Evolutionary conservation across 2,329 filamentous ascomycete species (phyloP), one percentile per base, ranked within the genome.

Genomic region (Penicillium oxalicum): DNA sequence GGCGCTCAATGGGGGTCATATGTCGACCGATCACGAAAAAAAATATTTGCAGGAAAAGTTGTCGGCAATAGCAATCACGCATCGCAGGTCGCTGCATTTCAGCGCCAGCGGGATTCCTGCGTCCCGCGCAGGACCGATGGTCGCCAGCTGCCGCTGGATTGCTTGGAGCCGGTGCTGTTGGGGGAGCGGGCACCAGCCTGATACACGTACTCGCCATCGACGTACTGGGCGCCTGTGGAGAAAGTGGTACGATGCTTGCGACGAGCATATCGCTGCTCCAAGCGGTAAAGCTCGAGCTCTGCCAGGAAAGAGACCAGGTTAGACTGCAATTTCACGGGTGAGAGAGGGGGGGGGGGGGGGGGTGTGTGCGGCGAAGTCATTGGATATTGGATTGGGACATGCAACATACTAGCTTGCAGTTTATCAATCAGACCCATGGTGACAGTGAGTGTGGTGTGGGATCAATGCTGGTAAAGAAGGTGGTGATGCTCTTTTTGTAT

Each of bases 181-280:
- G 69, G 66, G 9, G 66, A 68, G 42, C 60, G 64, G 26, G 65
- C 53, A 35, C 63, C 59, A 44, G 68, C 68, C 44, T 61, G 78
- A 77, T 90, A 94, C 69, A 95, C 78, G 74, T 96, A 96, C 75
- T 96, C 91, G 71, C 91, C 93, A 67, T 97, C 88, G 56, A 96
- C 87, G 71, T 97, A 97, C 68, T 88, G 80, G 28, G 90, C 91
- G 63, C 88, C 90, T 65, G 87, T 90, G 65, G 87, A 83, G 70
- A 95, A 95, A 52, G 88, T 93, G 47, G 84, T 91, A 68, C 91
- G 88, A 61, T 91, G 88, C 63, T 91, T 89, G 67, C 89, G 86
- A 63, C 87, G 87, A 44, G 91, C 94, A 77, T 97, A 97, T 62
- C 89, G 86, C 75, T 96, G 86, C 75, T 97, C 91, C 59, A 97